A percentile compares a stretch with the other conserved stretches of the same genome.
Conservation (phyloP, 371 early-diverging fungal genomes). For the Apophysomyces variabilis region DNA sequence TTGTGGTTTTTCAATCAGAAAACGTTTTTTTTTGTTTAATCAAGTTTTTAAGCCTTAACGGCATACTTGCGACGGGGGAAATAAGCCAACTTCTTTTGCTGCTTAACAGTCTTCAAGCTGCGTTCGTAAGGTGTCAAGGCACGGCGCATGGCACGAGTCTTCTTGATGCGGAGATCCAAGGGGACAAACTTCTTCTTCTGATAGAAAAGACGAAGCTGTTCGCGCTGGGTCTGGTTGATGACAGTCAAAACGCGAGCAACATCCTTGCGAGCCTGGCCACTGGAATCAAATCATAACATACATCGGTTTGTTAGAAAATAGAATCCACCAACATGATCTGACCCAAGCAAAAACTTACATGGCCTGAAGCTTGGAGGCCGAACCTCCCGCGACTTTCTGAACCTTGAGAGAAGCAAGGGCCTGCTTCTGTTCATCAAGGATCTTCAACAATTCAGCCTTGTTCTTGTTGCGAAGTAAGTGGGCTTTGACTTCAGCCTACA, state of each 20-base stretch:
- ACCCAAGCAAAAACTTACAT: constrained; percentile 56
- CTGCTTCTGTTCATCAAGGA: constrained; percentile 90
- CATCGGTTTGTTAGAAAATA: not conserved
- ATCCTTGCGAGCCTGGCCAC: constrained; percentile 83
- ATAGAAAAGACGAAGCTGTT: constrained; percentile 81
- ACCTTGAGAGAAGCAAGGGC: constrained; percentile 91
- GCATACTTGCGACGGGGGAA: constrained; percentile 89
- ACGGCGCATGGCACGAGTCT: constrained; percentile 97
- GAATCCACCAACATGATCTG: not conserved
- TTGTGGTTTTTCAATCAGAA: not conserved
- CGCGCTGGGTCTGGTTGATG: constrained; percentile 88
- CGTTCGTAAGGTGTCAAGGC: constrained; percentile 81
- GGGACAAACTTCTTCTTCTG: constrained; percentile 92
- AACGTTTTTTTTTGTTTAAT: not conserved
- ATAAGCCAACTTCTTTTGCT: constrained; percentile 82
- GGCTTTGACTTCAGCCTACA: constrained; percentile 83
- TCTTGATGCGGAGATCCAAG: constrained; percentile 93
- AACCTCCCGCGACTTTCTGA: constrained; percentile 83
- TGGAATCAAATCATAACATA: constrained; percentile 21
- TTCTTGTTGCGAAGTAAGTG: constrained; percentile 89
- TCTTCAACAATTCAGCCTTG: constrained; percentile 88
- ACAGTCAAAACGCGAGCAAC: constrained; percentile 94
- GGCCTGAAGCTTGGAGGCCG: constrained; percentile 61
- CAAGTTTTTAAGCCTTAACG: constrained; percentile 73
- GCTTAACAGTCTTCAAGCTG: constrained; percentile 71